Conservation (phyloP, 2,329 filamentous ascomycete genomes). For the Xylaria arbuscula region DNA sequence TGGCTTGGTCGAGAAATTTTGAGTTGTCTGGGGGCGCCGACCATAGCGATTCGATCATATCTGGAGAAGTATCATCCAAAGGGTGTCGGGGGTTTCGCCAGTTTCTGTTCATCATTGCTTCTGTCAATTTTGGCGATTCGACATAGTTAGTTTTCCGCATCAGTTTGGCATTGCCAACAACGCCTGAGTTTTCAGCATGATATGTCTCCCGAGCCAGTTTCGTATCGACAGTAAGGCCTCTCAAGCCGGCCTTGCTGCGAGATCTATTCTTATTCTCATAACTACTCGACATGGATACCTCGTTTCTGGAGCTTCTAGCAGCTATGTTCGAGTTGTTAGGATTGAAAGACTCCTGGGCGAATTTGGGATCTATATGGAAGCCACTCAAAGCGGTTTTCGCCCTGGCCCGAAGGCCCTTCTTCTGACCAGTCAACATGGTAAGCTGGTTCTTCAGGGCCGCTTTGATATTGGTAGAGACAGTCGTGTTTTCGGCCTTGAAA, state of each 20-base stretch:
- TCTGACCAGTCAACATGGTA: slow-evolving; percentile 18
- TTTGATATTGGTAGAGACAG: not conserved
- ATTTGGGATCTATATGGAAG: slow-evolving; percentile 32
- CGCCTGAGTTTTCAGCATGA: slow-evolving; percentile 12
- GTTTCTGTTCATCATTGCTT: slow-evolving; percentile 39
- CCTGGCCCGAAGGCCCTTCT: slow-evolving; percentile 29
- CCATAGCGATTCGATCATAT: slow-evolving; percentile 20
- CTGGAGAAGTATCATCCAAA: slow-evolving; percentile 4
- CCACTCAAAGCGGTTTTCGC: slow-evolving; percentile 16
- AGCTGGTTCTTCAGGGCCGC: not conserved
- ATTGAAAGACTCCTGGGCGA: slow-evolving; percentile 5
- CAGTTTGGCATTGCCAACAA: not conserved
- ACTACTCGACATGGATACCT: not conserved
- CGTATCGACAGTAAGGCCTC: slow-evolving; percentile 14
- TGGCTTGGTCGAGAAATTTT: slow-evolving; percentile 32
- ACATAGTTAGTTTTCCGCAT: slow-evolving; percentile 20
- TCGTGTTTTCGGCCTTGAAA: slow-evolving; percentile 6
- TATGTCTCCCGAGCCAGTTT: slow-evolving; percentile 13
- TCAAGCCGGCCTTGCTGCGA: slow-evolving; percentile 15
- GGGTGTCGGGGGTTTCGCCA: slow-evolving; percentile 43
- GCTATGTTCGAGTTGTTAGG: not conserved
- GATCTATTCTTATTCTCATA: slow-evolving; percentile 18
- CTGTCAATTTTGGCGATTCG: slow-evolving; percentile 31
- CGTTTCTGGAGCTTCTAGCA: not conserved
- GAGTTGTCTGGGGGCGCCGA: slow-evolving; percentile 40